A percentile compares a stretch with the other conserved stretches of the same genome.
These are phyloP conservation scores for Pistacia integerrima DNA, from an alignment of 345 rosid genomes.

Conservation along the genomic window DNA sequence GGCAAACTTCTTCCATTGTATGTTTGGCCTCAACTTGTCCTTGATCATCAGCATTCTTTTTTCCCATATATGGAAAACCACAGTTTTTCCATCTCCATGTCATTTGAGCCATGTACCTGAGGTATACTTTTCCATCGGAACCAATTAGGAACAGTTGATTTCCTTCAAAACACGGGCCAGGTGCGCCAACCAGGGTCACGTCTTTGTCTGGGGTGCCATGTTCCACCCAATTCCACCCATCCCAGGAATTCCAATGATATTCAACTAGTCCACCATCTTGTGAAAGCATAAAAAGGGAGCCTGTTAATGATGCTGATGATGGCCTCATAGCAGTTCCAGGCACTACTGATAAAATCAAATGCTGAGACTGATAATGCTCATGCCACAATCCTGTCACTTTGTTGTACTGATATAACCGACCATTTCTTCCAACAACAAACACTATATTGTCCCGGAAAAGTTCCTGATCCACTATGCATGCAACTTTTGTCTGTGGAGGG, in stretches of 20 bases:
- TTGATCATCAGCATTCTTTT: conserved; percentile 20
- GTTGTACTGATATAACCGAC: conserved; percentile 62
- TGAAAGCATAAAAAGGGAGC: conserved; percentile 72
- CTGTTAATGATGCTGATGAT: conserved; percentile 40
- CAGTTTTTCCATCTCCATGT: conserved; percentile 65
- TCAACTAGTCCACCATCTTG: conserved; percentile 62
- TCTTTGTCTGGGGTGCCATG: conserved; percentile 61
- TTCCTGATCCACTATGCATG: conserved; percentile 65
- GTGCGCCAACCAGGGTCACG: conserved; percentile 53
- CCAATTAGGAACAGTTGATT: conserved; percentile 55
- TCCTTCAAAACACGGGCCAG: conserved; percentile 61
- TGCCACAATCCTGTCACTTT: conserved; percentile 67
- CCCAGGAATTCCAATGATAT: conserved; percentile 64
- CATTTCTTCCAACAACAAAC: conserved; percentile 49
- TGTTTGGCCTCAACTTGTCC: conserved; percentile 7
- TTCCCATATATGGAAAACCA: conserved; percentile 41
- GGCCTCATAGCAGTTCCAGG: conserved; percentile 61
- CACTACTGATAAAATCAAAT: conserved; percentile 46
- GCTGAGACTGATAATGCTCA: conserved; percentile 68
- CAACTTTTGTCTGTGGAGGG: conserved; percentile 56
- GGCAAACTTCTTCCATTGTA: conserved; percentile 31
- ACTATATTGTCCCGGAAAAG: conserved; percentile 56
- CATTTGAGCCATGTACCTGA: conserved; percentile 53
- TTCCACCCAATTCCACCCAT: conserved; percentile 74
- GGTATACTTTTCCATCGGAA: conserved; percentile 59